Percentiles rank a stretch among this genome's conserved stretches.
phyloP scores from a whole-genome alignment of 306 rosid genomes.

The Dicorynia guianensis region DNA sequence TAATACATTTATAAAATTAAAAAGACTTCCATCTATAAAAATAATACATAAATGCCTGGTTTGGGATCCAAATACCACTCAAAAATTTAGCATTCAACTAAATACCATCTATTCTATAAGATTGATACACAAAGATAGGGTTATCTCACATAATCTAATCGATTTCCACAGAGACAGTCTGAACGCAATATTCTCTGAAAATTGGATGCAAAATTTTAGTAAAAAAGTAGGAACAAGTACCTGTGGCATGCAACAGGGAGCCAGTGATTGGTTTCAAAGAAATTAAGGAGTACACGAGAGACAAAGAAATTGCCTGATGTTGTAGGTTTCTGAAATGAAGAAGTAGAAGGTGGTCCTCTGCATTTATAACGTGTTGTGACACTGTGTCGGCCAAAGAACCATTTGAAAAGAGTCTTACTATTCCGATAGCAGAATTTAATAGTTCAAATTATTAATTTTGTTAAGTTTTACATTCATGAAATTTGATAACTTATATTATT shows the following conservation, averaged over 20 bases:
- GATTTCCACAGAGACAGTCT: background rate
- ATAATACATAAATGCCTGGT: too few relatives aligned
- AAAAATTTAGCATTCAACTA: background rate
- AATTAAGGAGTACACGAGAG: background rate
- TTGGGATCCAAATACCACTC: background rate
- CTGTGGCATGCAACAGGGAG: background rate
- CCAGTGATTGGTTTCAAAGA: too few relatives aligned
- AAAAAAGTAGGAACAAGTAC: background rate
- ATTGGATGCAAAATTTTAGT: background rate
- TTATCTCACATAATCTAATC: background rate
- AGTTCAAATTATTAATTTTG: too few relatives aligned
- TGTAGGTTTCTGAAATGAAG: background rate
- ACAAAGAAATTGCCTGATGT: background rate
- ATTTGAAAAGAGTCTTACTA: too few relatives aligned
- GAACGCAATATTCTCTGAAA: background rate
- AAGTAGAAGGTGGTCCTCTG: background rate
- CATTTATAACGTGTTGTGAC: background rate
- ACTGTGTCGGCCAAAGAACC: too few relatives aligned
- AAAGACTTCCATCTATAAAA: too few relatives aligned
- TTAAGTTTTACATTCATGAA: too few relatives aligned
- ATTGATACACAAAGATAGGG: background rate
- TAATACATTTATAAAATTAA: background rate
- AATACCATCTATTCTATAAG: background rate
- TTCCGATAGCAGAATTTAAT: too few relatives aligned
- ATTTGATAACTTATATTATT: too few relatives aligned